phyloP scores from a whole-genome alignment of 306 rosid genomes.

The Crataegus laevigata region DNA sequence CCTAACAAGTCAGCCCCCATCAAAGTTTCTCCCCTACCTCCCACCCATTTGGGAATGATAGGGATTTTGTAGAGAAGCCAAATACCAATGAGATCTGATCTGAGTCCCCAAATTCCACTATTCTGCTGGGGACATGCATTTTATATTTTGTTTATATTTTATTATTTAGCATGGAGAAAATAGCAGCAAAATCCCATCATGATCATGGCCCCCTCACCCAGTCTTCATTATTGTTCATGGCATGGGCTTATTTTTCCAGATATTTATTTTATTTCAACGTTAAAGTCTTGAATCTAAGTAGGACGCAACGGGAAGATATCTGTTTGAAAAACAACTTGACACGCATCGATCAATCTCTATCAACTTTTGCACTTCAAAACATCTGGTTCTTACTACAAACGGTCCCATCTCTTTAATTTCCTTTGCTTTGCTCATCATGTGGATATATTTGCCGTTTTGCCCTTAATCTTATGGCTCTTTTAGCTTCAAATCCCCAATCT shows the following conservation, averaged over 20 bases:
- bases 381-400: background rate
- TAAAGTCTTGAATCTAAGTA: background rate
- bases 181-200: background rate
- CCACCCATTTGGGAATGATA: no score
- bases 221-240: slow-evolving; percentile 11
- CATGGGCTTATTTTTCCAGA: background rate
- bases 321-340: slow-evolving; percentile 3
- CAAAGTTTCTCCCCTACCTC: background rate
- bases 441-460: background rate
- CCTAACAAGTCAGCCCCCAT: no score
- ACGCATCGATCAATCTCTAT: slow-evolving; percentile 4
- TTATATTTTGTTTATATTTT: no score
- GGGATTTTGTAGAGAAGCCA: background rate
- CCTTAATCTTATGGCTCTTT: background rate
- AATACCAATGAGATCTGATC: background rate
- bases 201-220: slow-evolving; percentile 3
- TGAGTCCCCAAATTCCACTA: slow-evolving; percentile 13
- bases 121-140: background rate
- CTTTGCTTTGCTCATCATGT: background rate
- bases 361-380: background rate
- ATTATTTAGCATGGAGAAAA: background rate
- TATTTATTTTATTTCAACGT: background rate
- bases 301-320: background rate
- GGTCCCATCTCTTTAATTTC: slow-evolving; percentile 12
- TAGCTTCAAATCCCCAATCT: background rate